phyloP scores from a whole-genome alignment of 2,329 filamentous ascomycete species.

The Tothia fuscella region DNA sequence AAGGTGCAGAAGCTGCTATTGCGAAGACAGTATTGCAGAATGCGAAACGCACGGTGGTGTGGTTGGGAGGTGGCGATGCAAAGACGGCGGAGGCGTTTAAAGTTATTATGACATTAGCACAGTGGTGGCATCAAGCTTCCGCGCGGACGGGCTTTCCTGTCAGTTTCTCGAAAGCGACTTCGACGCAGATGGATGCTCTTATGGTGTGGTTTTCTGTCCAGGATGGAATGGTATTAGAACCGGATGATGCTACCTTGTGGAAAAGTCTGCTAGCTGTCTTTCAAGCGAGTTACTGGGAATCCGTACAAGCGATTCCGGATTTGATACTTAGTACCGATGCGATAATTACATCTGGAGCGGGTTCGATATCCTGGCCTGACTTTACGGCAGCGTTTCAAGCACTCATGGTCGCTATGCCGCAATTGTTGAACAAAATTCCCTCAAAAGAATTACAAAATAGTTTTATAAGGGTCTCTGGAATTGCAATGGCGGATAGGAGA shows the following conservation, averaged over 20 bases:
- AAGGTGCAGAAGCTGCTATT: background rate
- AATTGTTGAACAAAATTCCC: background rate
- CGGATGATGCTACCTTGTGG: background rate
- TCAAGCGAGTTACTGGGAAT: background rate
- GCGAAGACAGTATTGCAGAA: conserved; percentile 1
- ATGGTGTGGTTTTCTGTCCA: background rate
- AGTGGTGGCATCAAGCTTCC: background rate
- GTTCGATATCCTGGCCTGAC: conserved; percentile 1
- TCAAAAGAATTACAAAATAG: background rate
- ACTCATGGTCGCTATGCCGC: background rate
- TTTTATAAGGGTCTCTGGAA: background rate
- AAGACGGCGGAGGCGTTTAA: conserved; percentile 2
- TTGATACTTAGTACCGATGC: background rate
- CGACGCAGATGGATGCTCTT: background rate
- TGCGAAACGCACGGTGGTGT: background rate
- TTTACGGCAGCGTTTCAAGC: background rate
- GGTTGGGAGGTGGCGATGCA: background rate
- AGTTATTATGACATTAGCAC: conserved; percentile 1
- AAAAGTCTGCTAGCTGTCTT: background rate
- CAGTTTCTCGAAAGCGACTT: background rate
- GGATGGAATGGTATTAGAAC: background rate
- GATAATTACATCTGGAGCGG: background rate
- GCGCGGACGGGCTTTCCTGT: background rate
- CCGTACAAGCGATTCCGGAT: conserved; percentile 1
- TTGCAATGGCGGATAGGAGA: conserved; percentile 1